Evolutionary conservation across 768 basidiomycete species (phyloP), one percentile per base, ranked within the genome.

Genomic region (Leccinum incarnatum): DNA sequence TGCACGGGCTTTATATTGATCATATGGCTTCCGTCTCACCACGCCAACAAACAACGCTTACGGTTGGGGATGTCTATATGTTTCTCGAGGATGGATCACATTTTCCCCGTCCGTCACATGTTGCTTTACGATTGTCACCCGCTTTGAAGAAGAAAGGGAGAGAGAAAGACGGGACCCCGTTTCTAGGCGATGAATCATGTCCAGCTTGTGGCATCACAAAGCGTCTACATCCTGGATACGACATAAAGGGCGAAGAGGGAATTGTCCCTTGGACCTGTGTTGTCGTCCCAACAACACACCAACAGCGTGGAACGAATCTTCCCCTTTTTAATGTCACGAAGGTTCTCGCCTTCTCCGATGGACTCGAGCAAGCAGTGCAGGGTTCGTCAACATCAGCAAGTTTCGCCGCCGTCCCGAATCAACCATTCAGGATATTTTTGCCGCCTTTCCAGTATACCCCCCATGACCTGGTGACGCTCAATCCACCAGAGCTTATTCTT

Each of bases 31-130:
- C 68, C 2, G 49, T 66, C 21, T 57, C 71, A 32, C 60, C 64
- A 2, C 53, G 45, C 19, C 70, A 56, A 30, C 56, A 46, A 36
- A 66, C 72, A 21, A 52, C 62, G 9, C 67, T 80, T 19, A 76
- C 74, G 5, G 70, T 74, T 3, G 77, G 73, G 9, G 80, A 81
- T 42, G 75, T 82, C 8, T 80, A 75, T 59, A 72, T 65, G 37
- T 82, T 78, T 74, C 68, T 81, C 19, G 77, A 78, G 58, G 78
- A 78, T 19, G 66, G 75, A 62, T 72, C 73, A 15, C 69, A 69
- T 32, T 79, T 78, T 61, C 71, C 74, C 21, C 76, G 79, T 46
- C 65, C 67, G 5, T 61, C 59, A 40, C 55, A 62, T 53, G 47
- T 60, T 54, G 49, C 58, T 50, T n/a, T 51, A 14, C 62, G 51